Evolutionary conservation across 169 alveolate species (phyloP), one percentile per base, ranked within the genome.

Genomic region (Plasmodium blacklocki): DNA sequence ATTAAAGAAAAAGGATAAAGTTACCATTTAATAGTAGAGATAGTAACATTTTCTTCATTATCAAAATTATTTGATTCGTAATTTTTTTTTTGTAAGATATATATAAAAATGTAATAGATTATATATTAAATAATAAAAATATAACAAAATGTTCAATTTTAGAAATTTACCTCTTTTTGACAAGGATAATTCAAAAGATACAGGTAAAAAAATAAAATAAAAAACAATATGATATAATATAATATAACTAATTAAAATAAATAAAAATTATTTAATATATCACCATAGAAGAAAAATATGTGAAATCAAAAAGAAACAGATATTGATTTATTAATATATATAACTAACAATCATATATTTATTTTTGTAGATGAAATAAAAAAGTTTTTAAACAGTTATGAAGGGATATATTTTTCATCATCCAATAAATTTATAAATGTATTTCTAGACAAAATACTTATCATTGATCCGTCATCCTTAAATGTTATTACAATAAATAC

Each of bases 341-440:
- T 52, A 56, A 12, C 47, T 39, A 39, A 26, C 0, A 50, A 21
- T 43, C 23, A 52, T 63, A n/a, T 75, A 2, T 75, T 21, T 67
- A 23, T 21, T 66, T 43, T 29, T 47, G n/a, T 73, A 78, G 89
- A 64, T 23, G 89, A 67, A 50, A 59, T 78, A 78, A 67, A 78
- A 52, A 64, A 49, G 14, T 78, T 78, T 45, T 7, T 78, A 23
- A 78, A 78, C 47, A 66, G 71, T 56, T 47, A 78, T 26, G 89
- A 78, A 78, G 89, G 89, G 11, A 78, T 66, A 64, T 64, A 50
- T 23, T 78, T 78, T 64, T 78, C 78, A 29, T 47, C 62, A 18
- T 56, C 66, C 18, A 78, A 78, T 59, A 78, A 78, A 32, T 78
- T 78, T 59, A 78, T 78, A 52, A 78, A 78, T 70, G 76, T 78